A percentile compares a stretch with the other conserved stretches of the same genome.
phyloP scores from a whole-genome alignment of 2,329 filamentous ascomycete genomes.

The Neofusicoccum ribis region DNA sequence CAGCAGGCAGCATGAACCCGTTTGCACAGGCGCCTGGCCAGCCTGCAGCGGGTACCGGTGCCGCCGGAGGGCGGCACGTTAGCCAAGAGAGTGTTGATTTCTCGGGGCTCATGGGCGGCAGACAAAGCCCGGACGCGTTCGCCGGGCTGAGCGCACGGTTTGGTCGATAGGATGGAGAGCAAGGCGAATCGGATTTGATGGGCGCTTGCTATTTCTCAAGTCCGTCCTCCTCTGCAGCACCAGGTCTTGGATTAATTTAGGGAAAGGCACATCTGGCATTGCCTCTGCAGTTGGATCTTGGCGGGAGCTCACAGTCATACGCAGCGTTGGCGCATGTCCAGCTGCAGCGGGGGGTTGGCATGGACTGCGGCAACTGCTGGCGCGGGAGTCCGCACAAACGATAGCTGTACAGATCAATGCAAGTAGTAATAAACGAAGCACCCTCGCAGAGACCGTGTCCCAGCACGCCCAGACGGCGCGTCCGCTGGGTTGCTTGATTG shows the following conservation, averaged over 20 bases:
- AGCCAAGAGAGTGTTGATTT: constrained; percentile 72
- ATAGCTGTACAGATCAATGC: constrained; percentile 10
- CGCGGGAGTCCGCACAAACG: background rate
- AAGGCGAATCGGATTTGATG: background rate
- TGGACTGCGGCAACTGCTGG: background rate
- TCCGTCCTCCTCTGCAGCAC: background rate
- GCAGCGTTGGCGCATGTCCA: background rate
- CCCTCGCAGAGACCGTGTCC: background rate
- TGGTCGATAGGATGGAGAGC: background rate
- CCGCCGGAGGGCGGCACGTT: constrained; percentile 42
- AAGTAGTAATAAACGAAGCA: background rate
- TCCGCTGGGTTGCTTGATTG: background rate
- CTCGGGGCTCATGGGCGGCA: constrained; percentile 62
- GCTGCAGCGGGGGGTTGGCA: background rate
- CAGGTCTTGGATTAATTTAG: background rate
- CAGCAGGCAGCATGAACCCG: constrained; percentile 57
- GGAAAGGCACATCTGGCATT: background rate
- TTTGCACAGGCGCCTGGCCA: constrained; percentile 40
- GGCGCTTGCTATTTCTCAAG: background rate
- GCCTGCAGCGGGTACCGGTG: constrained; percentile 24
- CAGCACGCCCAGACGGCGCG: background rate
- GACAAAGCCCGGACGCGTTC: constrained; percentile 80
- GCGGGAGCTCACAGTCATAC: background rate
- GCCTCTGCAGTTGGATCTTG: background rate
- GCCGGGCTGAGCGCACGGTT: constrained; percentile 65